Percentiles rank a stretch among this genome's conserved stretches.
Conservation (phyloP, 2,329 filamentous ascomycete species). For the Coniochaeta hoffmannii region DNA sequence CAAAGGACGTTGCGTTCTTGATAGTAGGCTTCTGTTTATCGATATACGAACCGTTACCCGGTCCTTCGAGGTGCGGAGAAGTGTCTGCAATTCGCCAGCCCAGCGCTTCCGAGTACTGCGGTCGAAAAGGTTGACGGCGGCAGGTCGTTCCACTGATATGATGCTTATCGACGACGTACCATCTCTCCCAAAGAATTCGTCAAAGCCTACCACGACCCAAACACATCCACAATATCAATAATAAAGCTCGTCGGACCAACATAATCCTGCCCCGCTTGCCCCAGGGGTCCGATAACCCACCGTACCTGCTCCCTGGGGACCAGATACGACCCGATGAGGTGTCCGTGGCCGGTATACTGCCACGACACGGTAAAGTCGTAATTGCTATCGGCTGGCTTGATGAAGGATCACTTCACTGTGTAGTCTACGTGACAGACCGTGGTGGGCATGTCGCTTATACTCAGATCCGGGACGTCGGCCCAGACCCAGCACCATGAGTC, state of each 20-base stretch:
- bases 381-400: background rate
- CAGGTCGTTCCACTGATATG: too few relatives aligned
- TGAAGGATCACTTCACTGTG: background rate
- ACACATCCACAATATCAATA: background rate
- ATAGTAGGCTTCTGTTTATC: too few relatives aligned
- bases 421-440: background rate
- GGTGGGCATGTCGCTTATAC: background rate
- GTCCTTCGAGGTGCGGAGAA: too few relatives aligned
- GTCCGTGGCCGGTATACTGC: background rate
- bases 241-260: background rate
- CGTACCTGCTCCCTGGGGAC: background rate
- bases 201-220: background rate
- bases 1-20: too few relatives aligned
- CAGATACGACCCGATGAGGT: background rate
- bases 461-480: background rate
- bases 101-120: too few relatives aligned
- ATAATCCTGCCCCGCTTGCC: background rate
- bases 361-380: background rate
- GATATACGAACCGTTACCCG: too few relatives aligned
- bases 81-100: too few relatives aligned
- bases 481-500: constrained; percentile 3
- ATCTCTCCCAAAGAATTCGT: too few relatives aligned
- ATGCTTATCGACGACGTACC: too few relatives aligned
- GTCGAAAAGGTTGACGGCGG: too few relatives aligned
- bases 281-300: background rate